Conservation (phyloP, 306 rosid genomes). For the Vicia sativa region DNA sequence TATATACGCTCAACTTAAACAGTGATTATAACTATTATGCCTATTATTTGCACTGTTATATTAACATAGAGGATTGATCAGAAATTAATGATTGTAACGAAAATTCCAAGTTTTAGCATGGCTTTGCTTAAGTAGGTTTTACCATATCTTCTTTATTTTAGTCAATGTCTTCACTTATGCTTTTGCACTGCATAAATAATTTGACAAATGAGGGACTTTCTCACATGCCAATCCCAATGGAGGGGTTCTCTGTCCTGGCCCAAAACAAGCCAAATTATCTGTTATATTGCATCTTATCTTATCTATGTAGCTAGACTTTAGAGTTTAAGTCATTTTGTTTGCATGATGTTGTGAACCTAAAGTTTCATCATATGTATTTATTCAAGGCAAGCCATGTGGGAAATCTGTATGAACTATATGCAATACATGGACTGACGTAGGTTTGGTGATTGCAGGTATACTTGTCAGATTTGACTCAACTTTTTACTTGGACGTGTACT, state of each 20-base stretch:
- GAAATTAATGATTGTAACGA: slow-evolving; percentile 22
- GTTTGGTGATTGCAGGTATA: slow-evolving; percentile 71
- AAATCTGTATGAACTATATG: slow-evolving; percentile 21
- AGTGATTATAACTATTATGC: slow-evolving; percentile 9
- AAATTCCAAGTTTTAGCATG: slow-evolving; percentile 10
- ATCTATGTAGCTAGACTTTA: neutral
- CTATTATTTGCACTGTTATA: slow-evolving; percentile 22
- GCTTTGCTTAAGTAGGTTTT: neutral
- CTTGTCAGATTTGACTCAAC: slow-evolving; percentile 79
- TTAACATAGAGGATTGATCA: slow-evolving; percentile 20
- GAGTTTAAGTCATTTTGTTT: slow-evolving; percentile 29
- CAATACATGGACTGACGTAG: slow-evolving; percentile 37
- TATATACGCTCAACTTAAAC: slow-evolving; percentile 14
- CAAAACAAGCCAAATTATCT: no score
- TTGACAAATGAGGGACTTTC: no score
- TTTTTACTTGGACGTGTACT: slow-evolving; percentile 90
- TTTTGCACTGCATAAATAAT: no score
- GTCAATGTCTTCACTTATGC: no score
- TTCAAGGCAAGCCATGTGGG: slow-evolving; percentile 4
- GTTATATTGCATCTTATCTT: no score
- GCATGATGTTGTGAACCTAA: slow-evolving; percentile 26
- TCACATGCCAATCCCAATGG: no score
- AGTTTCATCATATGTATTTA: slow-evolving; percentile 25
- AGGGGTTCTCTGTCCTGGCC: no score
- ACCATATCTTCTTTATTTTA: no score